Evolutionary conservation across 2,329 filamentous ascomycete genomes (phyloP), one percentile per base, ranked within the genome.

Genomic region (Aspergillus eucalypticola): DNA sequence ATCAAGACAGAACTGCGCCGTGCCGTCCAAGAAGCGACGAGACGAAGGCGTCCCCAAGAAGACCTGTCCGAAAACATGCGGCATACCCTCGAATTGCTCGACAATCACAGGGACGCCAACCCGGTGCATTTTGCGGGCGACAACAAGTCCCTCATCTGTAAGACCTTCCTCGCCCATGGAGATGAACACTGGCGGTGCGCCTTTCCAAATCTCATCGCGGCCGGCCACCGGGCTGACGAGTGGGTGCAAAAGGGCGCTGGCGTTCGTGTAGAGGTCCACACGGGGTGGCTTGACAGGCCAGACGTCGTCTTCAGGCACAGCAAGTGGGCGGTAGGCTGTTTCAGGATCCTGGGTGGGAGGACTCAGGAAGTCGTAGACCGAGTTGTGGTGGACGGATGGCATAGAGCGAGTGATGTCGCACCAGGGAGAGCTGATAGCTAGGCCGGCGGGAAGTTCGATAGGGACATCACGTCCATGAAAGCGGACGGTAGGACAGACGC

Each of bases 51-150:
- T 71, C 4, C 76, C 74, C 1, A 80, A 74, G 58, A 91, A 75
- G 1, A 90, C 64, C 63, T 86, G 68, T 0, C 83, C 85, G 70
- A 91, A 79, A 53, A 78, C 79, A 60, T 81, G 79, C 8, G 79
- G 79, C 75, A 79, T 79, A 8, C 78, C 78, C 60, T 81, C 79
- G 52, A 76, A 79, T 50, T 75, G 74, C 50, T 79, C 74, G 5
- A 78, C 70, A 3, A 76, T 63, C 8, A 79, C 72, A 0, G 73
- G 60, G 3, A 69, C 74, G 23, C 77, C 78, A 8, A 67, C 74
- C 15, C 71, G 67, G 59, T 78, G 71, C 29, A 80, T 69, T 27
- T 74, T 76, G 19, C 78, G 74, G 3, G 78, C 77, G 2, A 78
- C 52, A 5, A 80, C 64, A 1, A 77, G 64, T 8, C 66, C 72